Conservation (phyloP, 371 early-diverging fungal genomes). For the Saksenaea vasiformis region DNA sequence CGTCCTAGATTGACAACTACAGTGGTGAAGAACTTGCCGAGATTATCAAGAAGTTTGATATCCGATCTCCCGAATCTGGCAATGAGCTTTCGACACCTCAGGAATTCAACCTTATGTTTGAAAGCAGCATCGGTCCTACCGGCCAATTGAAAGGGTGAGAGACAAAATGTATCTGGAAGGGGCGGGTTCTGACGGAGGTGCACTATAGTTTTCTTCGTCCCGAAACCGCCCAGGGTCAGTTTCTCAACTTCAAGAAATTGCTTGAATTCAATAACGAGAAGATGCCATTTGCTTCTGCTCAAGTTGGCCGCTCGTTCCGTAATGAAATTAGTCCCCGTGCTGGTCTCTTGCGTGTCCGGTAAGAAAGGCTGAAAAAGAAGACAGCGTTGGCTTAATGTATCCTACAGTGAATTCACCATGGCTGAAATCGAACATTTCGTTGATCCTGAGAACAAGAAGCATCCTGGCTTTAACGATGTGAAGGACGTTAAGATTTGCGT, state of each 20-base stretch:
- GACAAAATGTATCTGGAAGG: not conserved
- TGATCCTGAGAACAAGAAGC: constrained; percentile 93
- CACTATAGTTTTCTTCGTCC: constrained; percentile 92
- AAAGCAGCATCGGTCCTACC: constrained; percentile 97
- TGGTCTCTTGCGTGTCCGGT: constrained; percentile 97
- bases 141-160: constrained; percentile 88
- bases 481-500: constrained; percentile 76
- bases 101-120: constrained; percentile 99
- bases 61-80: constrained; percentile 92
- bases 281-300: constrained; percentile 99
- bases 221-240: constrained; percentile 99
- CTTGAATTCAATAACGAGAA: constrained; percentile 98
- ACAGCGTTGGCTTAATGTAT: not conserved
- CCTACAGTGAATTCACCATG: constrained; percentile 97
- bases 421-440: constrained; percentile 99
- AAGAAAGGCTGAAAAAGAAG: constrained; percentile 13
- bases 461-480: constrained; percentile 90
- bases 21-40: constrained; percentile 85
- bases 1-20: constrained; percentile 88
- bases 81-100: constrained; percentile 90
- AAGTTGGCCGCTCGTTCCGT: constrained; percentile 98
- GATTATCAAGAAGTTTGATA: constrained; percentile 85
- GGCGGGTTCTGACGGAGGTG: constrained; percentile 5
- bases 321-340: constrained; percentile 99
- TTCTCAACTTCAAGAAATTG: constrained; percentile 97